phyloP scores from a whole-genome alignment of 139 green algal genomes.

The Volvox africanus region DNA sequence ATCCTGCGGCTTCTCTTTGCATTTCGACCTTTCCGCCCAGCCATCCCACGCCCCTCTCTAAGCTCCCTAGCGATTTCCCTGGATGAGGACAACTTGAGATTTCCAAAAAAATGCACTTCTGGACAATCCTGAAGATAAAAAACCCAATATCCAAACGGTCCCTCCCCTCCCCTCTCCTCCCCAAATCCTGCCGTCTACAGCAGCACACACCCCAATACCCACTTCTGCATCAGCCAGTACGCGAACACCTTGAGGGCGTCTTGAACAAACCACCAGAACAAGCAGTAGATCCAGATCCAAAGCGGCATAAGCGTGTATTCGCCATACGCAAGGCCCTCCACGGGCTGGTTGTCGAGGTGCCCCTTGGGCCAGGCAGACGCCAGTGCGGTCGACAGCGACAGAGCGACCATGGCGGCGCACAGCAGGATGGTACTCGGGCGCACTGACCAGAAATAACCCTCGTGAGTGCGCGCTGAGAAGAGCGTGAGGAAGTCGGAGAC shows the following conservation, averaged over 20 bases:
- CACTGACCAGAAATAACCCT: conserved; percentile 78
- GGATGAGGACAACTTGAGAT: too few species aligned
- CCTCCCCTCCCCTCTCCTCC: too few species aligned
- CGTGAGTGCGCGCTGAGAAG: conserved; percentile 84
- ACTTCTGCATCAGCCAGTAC: conserved; percentile 40
- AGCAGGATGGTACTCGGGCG: conserved; percentile 42
- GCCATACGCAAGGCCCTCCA: conserved; percentile 31
- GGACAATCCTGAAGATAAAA: too few species aligned
- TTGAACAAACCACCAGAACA: conserved; percentile 87
- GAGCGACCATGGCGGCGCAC: conserved; percentile 48
- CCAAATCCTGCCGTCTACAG: too few species aligned
- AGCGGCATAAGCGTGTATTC: conserved; percentile 68
- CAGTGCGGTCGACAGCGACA: conserved; percentile 76
- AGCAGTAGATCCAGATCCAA: conserved; percentile 89
- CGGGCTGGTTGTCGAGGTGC: neutral
- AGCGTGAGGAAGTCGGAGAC: conserved; percentile 91
- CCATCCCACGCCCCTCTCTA: too few species aligned
- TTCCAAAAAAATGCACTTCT: too few species aligned
- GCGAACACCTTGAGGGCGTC: conserved; percentile 34
- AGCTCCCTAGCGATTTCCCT: too few species aligned
- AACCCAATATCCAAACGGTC: too few species aligned
- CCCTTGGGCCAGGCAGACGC: conserved; percentile 53
- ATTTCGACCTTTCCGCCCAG: too few species aligned
- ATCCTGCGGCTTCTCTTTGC: too few species aligned
- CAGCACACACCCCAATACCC: neutral